Conservation (phyloP, 495 filamentous ascomycete species). For the Tuber brumale region DNA sequence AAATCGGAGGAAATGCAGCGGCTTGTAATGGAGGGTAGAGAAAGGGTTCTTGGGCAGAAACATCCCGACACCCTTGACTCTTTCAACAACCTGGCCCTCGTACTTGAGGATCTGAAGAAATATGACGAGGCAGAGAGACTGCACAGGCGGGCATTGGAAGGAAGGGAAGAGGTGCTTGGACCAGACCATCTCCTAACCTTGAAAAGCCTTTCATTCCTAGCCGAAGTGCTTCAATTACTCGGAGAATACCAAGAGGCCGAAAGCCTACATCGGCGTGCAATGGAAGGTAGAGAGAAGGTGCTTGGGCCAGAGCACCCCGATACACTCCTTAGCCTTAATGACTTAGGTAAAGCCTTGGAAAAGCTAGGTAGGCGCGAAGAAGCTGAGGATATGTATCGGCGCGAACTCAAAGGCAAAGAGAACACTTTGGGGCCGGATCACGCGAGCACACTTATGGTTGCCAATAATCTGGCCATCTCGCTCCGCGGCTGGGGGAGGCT, state of each 20-base stretch:
- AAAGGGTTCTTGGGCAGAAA: slow-evolving; percentile 37
- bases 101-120: slow-evolving; percentile 39
- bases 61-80: slow-evolving; percentile 41
- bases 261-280: too few relatives aligned
- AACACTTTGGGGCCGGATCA: slow-evolving; percentile 18
- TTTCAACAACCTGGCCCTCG: slow-evolving; percentile 38
- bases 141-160: too few relatives aligned
- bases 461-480: slow-evolving; percentile 38
- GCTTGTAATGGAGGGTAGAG: slow-evolving; percentile 28
- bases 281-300: slow-evolving; percentile 12
- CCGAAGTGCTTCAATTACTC: too few relatives aligned
- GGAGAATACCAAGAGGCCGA: too few relatives aligned
- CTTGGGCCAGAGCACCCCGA: slow-evolving; percentile 17
- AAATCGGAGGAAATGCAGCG: too few relatives aligned
- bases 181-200: too few relatives aligned
- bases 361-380: slow-evolving; percentile 1
- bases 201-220: too few relatives aligned
- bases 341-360: slow-evolving; percentile 14
- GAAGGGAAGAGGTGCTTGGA: too few relatives aligned
- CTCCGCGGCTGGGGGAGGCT: slow-evolving; percentile 41
- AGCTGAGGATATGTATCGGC: slow-evolving; percentile 9
- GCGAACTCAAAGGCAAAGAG: not conserved
- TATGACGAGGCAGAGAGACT: slow-evolving; percentile 45
- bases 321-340: slow-evolving; percentile 16
- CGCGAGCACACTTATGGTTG: slow-evolving; percentile 10